Evolutionary conservation across 2,329 filamentous ascomycete genomes (phyloP).

Genomic region (Colletotrichum paranaense): DNA sequence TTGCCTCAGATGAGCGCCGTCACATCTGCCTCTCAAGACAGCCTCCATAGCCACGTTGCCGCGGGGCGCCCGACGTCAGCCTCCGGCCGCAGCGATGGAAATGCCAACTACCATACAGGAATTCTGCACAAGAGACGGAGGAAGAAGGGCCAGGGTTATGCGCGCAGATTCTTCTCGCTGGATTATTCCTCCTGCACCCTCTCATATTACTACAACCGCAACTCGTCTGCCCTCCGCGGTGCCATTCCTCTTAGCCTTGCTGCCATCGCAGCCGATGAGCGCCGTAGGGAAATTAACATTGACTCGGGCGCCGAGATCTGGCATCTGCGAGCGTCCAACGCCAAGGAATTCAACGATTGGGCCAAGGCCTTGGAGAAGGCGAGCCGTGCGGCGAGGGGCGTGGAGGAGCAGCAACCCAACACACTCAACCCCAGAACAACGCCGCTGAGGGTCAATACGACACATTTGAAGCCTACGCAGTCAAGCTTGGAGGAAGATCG

Average conservation of each 20-base stretch:
- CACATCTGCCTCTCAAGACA: constrained; percentile 69
- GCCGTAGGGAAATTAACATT: constrained; percentile 91
- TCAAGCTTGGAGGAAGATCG: constrained; percentile 71
- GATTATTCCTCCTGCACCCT: constrained; percentile 95
- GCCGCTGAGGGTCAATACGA: constrained; percentile 43
- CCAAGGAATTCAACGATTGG: constrained; percentile 90
- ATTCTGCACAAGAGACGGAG: constrained; percentile 88
- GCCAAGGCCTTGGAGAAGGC: constrained; percentile 86
- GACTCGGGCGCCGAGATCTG: constrained; percentile 97
- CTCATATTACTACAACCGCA: constrained; percentile 95
- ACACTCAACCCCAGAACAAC: constrained; percentile 36
- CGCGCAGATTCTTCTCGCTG: constrained; percentile 92
- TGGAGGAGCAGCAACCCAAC: constrained; percentile 44
- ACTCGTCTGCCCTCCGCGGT: constrained; percentile 90
- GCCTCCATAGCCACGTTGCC: constrained; percentile 64
- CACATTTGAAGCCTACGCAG: constrained; percentile 41
- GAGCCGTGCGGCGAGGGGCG: constrained; percentile 71
- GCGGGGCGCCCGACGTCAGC: constrained; percentile 60
- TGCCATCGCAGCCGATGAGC: constrained; percentile 89
- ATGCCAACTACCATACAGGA: constrained; percentile 80
- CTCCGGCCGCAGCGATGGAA: constrained; percentile 63
- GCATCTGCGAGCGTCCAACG: constrained; percentile 87
- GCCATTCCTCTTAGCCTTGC: constrained; percentile 93
- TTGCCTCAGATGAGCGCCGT: constrained; percentile 58
- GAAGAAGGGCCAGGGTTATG: constrained; percentile 94